Base-by-base conservation (phyloP, 2,329 filamentous ascomycete genomes). In the Emericellopsis atlantica region DNA sequence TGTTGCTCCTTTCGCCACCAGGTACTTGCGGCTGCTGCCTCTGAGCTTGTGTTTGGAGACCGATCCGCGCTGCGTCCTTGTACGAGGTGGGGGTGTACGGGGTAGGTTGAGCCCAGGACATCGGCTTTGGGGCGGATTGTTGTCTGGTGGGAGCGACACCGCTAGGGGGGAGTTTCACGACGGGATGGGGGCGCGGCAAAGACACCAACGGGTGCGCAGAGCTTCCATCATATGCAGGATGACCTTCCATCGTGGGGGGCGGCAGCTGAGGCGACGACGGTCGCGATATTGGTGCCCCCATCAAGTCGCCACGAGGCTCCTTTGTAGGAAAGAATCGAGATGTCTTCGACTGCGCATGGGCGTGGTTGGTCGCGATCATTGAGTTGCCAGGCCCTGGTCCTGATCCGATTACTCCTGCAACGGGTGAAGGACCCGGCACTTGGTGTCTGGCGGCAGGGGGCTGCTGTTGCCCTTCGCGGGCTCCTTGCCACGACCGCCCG, bases 161-260 rank as follows among this genome's bases (percentile, higher is more conserved):
- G 26, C 26, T 29, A 29, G 84, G 86, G 4, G 86, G 89, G 4
- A 96, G 71, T 54, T 81, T 87, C 11, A 96, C 89, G 22, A 87
- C 74, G 26, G 86, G 85, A 41, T 81, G 72, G 7, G 79, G 76
- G 32, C 67, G 74, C 0, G 84, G 84, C 8, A 89, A 62, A 31
- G 75, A 78, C 7, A 89, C 83, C 43, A 80, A 72, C 4, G 84
- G 84, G 44, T 73, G 76, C 29, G 63, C 62, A 1, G 64, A 66
- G 50, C 85, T 75, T 24, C 82, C 80, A 48, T 80, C 76, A 48
- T 84, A 85, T 2, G 73, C 84, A 6, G 84, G 84, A 51, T 89
- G 84, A 9, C 72, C 78, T 45, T 75, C 71, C 58, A 76, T 77
- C 16, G 76, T 79, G 1, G 81, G 81, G 37, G 85, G 84, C 4